These are phyloP conservation scores for Heracleum sosnowskyi DNA, from an alignment of 129 eudicot species.

Conservation along the genomic window DNA sequence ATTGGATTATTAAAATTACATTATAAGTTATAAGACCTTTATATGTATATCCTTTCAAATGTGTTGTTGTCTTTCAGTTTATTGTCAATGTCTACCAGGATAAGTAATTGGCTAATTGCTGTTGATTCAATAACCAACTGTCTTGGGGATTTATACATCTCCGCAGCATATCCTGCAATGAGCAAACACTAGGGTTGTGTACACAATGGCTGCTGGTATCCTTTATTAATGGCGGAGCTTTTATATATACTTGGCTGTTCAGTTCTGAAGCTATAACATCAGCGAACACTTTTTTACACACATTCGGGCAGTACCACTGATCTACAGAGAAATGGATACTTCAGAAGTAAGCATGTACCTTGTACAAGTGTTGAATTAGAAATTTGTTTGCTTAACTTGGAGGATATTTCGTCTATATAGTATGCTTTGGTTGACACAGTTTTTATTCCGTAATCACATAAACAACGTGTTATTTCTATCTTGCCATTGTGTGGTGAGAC, in stretches of 20 bases:
- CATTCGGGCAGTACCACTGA: not conserved
- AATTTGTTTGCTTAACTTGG: too few relatives aligned
- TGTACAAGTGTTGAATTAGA: not conserved
- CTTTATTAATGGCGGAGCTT: too few relatives aligned
- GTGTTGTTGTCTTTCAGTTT: not conserved
- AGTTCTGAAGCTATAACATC: too few relatives aligned
- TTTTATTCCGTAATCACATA: too few relatives aligned
- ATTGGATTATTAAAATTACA: not conserved
- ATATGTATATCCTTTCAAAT: not conserved
- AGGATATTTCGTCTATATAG: too few relatives aligned
- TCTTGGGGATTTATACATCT: too few relatives aligned
- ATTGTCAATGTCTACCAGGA: not conserved
- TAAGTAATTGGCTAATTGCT: not conserved
- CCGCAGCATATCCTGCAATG: not conserved
- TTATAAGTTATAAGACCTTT: not conserved
- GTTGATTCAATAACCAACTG: not conserved
- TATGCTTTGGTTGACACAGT: too few relatives aligned
- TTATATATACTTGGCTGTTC: too few relatives aligned
- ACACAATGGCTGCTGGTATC: too few relatives aligned
- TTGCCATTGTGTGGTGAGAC: too few relatives aligned
- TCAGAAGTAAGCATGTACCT: not conserved
- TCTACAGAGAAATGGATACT: not conserved
- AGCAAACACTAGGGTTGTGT: not conserved
- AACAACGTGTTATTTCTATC: too few relatives aligned
- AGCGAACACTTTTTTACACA: not conserved